Conservation (phyloP, 1,284 basidiomycete species). For the Coriolopsis trogii region DNA sequence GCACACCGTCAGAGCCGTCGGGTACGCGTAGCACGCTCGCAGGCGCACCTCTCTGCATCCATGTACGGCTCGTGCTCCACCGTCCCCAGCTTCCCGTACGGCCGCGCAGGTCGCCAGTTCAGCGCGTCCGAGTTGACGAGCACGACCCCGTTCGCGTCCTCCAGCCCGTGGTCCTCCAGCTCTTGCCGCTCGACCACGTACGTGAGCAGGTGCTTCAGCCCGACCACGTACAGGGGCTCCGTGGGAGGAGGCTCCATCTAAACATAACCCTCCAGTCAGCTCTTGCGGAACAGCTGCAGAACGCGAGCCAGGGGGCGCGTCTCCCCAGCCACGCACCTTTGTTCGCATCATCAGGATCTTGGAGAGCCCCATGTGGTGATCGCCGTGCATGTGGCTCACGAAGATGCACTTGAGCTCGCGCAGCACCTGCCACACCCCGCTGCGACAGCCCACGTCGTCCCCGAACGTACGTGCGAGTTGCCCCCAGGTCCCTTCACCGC, state of each 20-base stretch:
- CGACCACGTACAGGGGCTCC: constrained; percentile 73
- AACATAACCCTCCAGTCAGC: too few relatives aligned
- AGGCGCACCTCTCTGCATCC: constrained; percentile 13
- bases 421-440: constrained; percentile 61
- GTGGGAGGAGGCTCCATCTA: constrained; percentile 62
- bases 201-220: constrained; percentile 53
- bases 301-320: too few relatives aligned
- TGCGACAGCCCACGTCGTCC: constrained; percentile 40
- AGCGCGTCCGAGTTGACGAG: constrained; percentile 58
- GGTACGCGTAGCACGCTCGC: constrained; percentile 1
- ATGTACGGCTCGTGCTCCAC: constrained; percentile 24
- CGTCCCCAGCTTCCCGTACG: constrained; percentile 43
- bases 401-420: constrained; percentile 81
- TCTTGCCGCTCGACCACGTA: constrained; percentile 70
- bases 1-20: constrained; percentile 8
- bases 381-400: constrained; percentile 90
- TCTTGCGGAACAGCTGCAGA: not conserved
- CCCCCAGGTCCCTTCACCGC: constrained; percentile 91
- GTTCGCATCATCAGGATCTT: constrained; percentile 76
- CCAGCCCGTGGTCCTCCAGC: constrained; percentile 69
- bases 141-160: constrained; percentile 52
- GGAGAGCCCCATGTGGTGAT: constrained; percentile 89
- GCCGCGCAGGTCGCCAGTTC: constrained; percentile 45
- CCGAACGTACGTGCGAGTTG: constrained; percentile 86
- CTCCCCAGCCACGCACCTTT: too few relatives aligned